Evolutionary conservation across 2,329 filamentous ascomycete genomes (phyloP), one percentile per base, ranked within the genome.

Genomic region (Blastomyces parvus): DNA sequence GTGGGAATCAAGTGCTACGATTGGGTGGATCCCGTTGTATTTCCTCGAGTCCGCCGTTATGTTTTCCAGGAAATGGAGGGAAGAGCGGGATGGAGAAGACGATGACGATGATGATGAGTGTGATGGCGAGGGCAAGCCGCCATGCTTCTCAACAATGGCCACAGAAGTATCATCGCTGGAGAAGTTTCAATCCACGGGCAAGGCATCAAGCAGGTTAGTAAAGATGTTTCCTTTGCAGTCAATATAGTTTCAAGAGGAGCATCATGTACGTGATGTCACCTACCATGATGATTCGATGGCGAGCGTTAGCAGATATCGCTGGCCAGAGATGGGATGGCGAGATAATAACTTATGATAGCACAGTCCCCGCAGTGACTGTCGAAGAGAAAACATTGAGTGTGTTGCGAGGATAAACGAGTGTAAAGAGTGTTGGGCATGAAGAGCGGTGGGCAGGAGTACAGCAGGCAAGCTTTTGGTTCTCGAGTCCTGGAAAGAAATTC

Each of bases 131-230:
- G 44, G 9, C 38, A 38, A 46, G 14, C 8, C 22, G 27, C 30
- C 17, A 38, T 75, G 70, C 69, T 86, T 87, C 62, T 89, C 84
- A 48, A 97, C 81, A 58, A 97, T 77, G 38, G 93, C 88, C 25
- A 97, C 91, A 64, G 89, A 92, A 0, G 92, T 96, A 78, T 97
- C 93, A 77, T 97, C 93, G 81, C 93, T 81, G 61, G 3, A n/a
- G 61, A 6, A n/a, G 59, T 13, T 57, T 48, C 36, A 27, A 62
- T 13, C 63, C 59, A 56, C 61, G 46, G 46, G n/a, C n/a, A 48
- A 48, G 46, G 46, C 48, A 50, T 9, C 59, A 36, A 60, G 36
- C 38, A n/a, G 8, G 33, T 53, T 42, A 60, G 52, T 55, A 25
- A 56, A 63, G 48, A 17, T 22, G 60, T 25, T 38, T 38, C 50